phyloP scores from a whole-genome alignment of 2,329 filamentous ascomycete genomes.

The Neocatenulostroma microsporum region DNA sequence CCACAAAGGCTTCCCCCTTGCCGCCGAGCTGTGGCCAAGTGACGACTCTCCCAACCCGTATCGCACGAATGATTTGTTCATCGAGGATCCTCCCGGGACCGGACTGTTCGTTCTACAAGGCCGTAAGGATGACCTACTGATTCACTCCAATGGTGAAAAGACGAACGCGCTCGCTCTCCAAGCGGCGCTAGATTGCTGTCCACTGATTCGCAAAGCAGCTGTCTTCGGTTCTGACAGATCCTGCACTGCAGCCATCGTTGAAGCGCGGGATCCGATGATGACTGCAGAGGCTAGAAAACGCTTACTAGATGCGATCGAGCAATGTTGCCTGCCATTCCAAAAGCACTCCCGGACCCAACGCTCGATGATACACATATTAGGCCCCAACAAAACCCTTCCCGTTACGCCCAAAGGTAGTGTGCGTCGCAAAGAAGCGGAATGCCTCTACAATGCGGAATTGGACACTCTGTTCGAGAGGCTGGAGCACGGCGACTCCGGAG shows the following conservation, averaged over 20 bases:
- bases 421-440: conserved; percentile 2
- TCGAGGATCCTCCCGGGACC: not conserved
- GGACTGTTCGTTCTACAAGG: not conserved
- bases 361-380: not conserved
- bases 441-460: not conserved
- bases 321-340: not conserved
- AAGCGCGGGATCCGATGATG: not conserved
- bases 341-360: not conserved
- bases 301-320: not conserved
- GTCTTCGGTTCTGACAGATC: not conserved
- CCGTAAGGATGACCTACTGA: not conserved
- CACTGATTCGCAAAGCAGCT: not conserved
- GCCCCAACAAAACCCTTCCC: not conserved
- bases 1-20: conserved; percentile 2
- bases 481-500: not conserved
- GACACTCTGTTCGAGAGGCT: not conserved
- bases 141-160: not conserved
- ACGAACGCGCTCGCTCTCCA: not conserved
- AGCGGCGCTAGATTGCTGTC: not conserved
- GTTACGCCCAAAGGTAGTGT: conserved; percentile 3
- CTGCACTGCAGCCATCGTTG: not conserved
- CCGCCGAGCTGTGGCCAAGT: conserved; percentile 1
- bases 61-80: conserved; percentile 2
- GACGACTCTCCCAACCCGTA: conserved; percentile 1
- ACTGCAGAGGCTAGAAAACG: not conserved